phyloP scores from a whole-genome alignment of 805 yeast species.

The Barnettozyma populi region DNA sequence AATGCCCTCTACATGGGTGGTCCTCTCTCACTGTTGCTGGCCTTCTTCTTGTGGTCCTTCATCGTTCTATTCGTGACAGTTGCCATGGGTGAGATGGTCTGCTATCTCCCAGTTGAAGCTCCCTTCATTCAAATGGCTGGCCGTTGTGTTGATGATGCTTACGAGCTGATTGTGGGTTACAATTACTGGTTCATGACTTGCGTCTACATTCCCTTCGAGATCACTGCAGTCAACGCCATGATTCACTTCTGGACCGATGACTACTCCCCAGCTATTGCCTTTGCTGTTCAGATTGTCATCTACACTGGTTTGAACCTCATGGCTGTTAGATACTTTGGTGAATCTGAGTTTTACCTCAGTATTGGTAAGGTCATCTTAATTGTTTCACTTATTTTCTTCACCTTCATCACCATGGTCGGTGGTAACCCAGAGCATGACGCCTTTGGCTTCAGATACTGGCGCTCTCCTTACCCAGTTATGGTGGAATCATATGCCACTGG shows the following conservation, averaged over 20 bases:
- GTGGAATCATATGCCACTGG: conserved; percentile 48
- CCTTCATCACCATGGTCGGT: conserved; percentile 76
- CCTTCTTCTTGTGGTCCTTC: conserved; percentile 58
- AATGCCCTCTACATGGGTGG: conserved; percentile 61
- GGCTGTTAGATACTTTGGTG: conserved; percentile 72
- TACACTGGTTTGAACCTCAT: conserved; percentile 62
- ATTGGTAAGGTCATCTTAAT: conserved; percentile 66
- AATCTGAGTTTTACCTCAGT: conserved; percentile 70
- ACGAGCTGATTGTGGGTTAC: conserved; percentile 68
- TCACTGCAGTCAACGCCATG: conserved; percentile 71
- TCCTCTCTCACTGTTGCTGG: conserved; percentile 56
- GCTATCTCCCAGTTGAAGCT: conserved; percentile 64
- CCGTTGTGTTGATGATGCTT: conserved; percentile 64
- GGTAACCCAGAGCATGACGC: conserved; percentile 69
- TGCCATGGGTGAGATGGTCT: conserved; percentile 71
- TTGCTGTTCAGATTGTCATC: conserved; percentile 56
- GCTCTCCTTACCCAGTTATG: conserved; percentile 43
- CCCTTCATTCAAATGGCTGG: conserved; percentile 73
- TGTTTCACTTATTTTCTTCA: conserved; percentile 61
- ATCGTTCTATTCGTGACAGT: conserved; percentile 59
- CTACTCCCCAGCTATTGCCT: conserved; percentile 62
- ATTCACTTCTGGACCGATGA: conserved; percentile 75
- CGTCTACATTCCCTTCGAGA: conserved; percentile 72
- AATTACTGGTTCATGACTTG: conserved; percentile 68
- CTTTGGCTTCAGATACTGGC: conserved; percentile 49